These are phyloP conservation scores for Lizonia empirigonia DNA, from an alignment of 2,329 filamentous ascomycete species.

Conservation along the genomic window DNA sequence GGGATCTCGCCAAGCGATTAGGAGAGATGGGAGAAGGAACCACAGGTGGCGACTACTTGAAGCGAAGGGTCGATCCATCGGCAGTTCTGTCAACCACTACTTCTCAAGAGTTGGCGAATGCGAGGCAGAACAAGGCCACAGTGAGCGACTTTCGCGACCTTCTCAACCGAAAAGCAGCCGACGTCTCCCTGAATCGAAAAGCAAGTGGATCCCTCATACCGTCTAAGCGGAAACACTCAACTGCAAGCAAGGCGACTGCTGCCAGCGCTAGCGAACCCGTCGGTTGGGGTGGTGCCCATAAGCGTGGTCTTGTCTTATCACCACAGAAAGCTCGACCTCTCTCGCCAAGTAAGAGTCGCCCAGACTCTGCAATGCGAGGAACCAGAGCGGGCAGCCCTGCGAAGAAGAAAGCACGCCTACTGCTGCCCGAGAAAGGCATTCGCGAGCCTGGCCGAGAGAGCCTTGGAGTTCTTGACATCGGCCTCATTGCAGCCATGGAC, in stretches of 20 bases:
- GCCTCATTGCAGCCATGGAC: conserved; percentile 46
- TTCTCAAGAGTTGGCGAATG: conserved; percentile 21
- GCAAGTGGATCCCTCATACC: conserved; percentile 39
- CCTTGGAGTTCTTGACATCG: conserved; percentile 44
- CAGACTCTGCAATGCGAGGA: conserved; percentile 32
- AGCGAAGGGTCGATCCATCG: conserved; percentile 35
- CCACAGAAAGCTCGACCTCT: conserved; percentile 37
- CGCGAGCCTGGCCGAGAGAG: conserved; percentile 57
- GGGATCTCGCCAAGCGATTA: conserved; percentile 72
- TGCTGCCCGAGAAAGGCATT: conserved; percentile 56
- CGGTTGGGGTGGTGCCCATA: conserved; percentile 56
- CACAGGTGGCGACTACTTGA: conserved; percentile 74
- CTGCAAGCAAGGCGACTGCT: conserved; percentile 37
- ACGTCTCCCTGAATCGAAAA: conserved; percentile 44
- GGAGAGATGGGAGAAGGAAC: conserved; percentile 65
- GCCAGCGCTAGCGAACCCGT: conserved; percentile 46
- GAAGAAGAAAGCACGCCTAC: conserved; percentile 57
- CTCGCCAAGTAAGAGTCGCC: conserved; percentile 12
- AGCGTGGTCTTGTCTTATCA: conserved; percentile 47
- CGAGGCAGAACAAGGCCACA: conserved; percentile 24
- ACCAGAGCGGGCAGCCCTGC: conserved; percentile 45
- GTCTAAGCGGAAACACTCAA: conserved; percentile 49
- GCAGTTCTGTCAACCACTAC: conserved; percentile 28
- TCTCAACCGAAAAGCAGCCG: conserved; percentile 51
- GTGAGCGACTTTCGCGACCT: conserved; percentile 49